A percentile compares a stretch with the other conserved stretches of the same genome.
Conservation (phyloP, 257 asterid genomes). For the Anisodus tanguticus region DNA sequence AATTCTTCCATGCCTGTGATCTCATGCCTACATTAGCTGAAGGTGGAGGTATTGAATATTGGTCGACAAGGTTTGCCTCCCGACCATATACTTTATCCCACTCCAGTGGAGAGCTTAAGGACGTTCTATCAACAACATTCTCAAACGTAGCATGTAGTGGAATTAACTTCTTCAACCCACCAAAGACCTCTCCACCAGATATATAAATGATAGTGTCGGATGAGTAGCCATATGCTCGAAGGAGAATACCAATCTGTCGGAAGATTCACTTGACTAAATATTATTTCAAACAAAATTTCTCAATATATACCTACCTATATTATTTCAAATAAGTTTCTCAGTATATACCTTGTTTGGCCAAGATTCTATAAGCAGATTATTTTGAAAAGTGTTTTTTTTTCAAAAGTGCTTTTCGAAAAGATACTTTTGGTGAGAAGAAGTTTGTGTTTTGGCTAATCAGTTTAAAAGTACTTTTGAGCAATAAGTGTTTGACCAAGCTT, state of each 20-base stretch:
- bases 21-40: slow-evolving; percentile 56
- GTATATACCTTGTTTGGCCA: not conserved
- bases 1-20: slow-evolving; percentile 56
- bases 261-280: slow-evolving; percentile 19
- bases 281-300: not conserved
- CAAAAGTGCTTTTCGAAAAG: no score
- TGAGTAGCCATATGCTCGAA: slow-evolving; percentile 89
- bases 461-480: no score
- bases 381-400: no score
- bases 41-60: slow-evolving; percentile 49
- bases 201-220: slow-evolving; percentile 82
- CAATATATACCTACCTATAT: not conserved
- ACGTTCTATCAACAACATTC: slow-evolving; percentile 90
- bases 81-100: slow-evolving; percentile 77
- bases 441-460: no score
- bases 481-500: no score
- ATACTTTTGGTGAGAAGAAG: no score
- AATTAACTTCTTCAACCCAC: slow-evolving; percentile 90
- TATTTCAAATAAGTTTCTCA: not conserved
- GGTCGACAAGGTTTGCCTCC: slow-evolving; percentile 76
- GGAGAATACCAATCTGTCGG: slow-evolving; percentile 86
- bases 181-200: slow-evolving; percentile 96
- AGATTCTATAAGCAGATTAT: no score
- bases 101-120: slow-evolving; percentile 77
- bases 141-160: slow-evolving; percentile 96